Evolutionary conservation across 2,329 filamentous ascomycete genomes (phyloP), one percentile per base, ranked within the genome.

Genomic region (Fusarium sp.): DNA sequence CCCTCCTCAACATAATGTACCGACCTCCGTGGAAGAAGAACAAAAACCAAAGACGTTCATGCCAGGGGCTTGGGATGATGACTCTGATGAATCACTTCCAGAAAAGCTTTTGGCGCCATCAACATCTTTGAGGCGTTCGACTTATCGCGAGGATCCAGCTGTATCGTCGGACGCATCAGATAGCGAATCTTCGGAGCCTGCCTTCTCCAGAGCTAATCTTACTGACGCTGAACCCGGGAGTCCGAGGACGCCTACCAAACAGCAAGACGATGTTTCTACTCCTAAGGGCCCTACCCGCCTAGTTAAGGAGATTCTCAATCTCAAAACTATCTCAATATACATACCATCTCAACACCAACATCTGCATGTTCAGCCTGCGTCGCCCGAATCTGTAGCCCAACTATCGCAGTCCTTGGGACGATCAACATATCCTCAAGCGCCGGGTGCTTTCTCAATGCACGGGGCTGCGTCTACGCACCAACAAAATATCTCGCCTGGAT

Each of bases 371-470:
- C 70, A 80, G 6, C 49, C 76, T 17, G 62, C 70, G 8, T 67
- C 73, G 1, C 71, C 75, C 1, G 76, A 77, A 26, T 75, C 77
- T 1, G 60, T 74, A 5, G 60, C 73, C 10, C 70, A 76, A 24
- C 67, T 78, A 8, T 72, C 74, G 9, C 73, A 77, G 33, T 76
- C 78, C 15, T 64, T 84, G 38, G 73, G 74, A 0, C 77, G 73
- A 38, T 85, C 84, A 3, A 65, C 81, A 13, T 81, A 82, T n/a
- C 83, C 84, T 0, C 82, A 89, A 71, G 75, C 90, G 5, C 89
- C 89, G 2, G 89, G 89, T 1, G 84, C 89, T 4, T 91, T 91
- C 74, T 91, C 88, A 0, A 78, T 87, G 3, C 77, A 85, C 42
- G 69, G 67, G 4, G 57, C 67, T 11, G 8, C 64, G 19, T 54